Percentiles rank a stretch among this genome's conserved stretches.
Evolutionary conservation across 148 eudicot species (phyloP).

Genomic region (Diospyros lotus): DNA sequence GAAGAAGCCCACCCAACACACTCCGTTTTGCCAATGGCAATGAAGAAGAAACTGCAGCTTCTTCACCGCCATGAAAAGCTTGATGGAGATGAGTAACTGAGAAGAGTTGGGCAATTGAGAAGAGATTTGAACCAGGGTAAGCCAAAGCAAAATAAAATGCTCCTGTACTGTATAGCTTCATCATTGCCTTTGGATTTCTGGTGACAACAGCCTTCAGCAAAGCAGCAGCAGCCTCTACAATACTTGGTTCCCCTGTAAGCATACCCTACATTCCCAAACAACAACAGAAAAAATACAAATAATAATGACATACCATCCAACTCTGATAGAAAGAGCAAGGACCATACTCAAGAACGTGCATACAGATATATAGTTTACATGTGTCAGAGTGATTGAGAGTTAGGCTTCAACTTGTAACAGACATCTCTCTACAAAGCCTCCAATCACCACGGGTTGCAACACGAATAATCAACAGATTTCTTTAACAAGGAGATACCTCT

Average conservation of each 20-base stretch:
- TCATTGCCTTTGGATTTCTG: slow-evolving; percentile 97
- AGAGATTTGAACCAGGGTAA: slow-evolving; percentile 96
- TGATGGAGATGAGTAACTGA: slow-evolving; percentile 87
- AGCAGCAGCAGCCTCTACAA: slow-evolving; percentile 92
- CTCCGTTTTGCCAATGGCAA: slow-evolving; percentile 96
- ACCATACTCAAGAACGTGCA: background rate
- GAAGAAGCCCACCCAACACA: slow-evolving; percentile 95
- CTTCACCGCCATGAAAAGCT: slow-evolving; percentile 99
- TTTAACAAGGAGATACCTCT: too few species aligned
- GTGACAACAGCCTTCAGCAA: slow-evolving; percentile 84
- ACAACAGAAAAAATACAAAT: background rate
- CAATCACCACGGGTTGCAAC: too few species aligned
- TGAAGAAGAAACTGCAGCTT: slow-evolving; percentile 96
- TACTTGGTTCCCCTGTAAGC: slow-evolving; percentile 92
- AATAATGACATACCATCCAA: background rate
- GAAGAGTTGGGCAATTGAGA: slow-evolving; percentile 84
- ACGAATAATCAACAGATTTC: too few species aligned
- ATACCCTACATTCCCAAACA: slow-evolving; percentile 53
- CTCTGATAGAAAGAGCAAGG: background rate
- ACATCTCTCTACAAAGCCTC: background rate
- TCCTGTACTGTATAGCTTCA: slow-evolving; percentile 87
- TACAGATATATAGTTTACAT: background rate
- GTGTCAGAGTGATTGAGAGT: background rate
- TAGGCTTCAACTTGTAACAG: slow-evolving; percentile 1
- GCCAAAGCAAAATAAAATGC: slow-evolving; percentile 97